Evolutionary conservation across 345 rosid species (phyloP).

Genomic region (Citrus unshiu): DNA sequence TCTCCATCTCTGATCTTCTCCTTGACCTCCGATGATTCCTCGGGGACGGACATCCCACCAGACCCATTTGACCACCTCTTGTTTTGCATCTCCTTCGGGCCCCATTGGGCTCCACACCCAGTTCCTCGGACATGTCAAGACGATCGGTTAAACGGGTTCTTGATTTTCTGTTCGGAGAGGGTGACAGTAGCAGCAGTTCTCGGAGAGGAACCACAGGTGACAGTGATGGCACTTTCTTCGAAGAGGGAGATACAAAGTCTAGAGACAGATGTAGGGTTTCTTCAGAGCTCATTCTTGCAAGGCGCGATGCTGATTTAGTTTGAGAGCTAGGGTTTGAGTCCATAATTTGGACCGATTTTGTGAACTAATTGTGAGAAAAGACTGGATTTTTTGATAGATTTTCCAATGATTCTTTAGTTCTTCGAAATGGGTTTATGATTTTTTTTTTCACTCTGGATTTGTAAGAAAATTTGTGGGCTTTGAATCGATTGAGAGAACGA

Average conservation of each 20-base stretch:
- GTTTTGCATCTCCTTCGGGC: constrained; percentile 53
- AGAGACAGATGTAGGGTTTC: constrained; percentile 34
- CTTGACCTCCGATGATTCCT: constrained; percentile 54
- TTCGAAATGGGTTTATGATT: neutral
- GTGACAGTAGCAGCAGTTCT: constrained; percentile 67
- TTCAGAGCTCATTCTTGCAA: constrained; percentile 38
- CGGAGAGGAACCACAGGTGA: constrained; percentile 47
- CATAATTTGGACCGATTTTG: constrained; percentile 24
- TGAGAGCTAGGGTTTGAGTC: constrained; percentile 41
- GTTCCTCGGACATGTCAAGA: constrained; percentile 60
- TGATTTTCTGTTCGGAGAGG: constrained; percentile 56
- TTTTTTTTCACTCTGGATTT: neutral
- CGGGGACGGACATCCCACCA: constrained; percentile 48
- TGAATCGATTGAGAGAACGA: constrained; percentile 6
- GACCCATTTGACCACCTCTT: constrained; percentile 47
- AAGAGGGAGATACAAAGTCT: constrained; percentile 44
- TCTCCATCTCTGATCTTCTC: constrained; percentile 61
- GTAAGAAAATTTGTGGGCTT: neutral
- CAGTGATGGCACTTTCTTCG: constrained; percentile 42
- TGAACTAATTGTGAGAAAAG: neutral
- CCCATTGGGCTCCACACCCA: constrained; percentile 34
- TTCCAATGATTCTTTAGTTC: neutral
- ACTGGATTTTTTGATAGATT: neutral
- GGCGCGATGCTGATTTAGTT: constrained; percentile 65
- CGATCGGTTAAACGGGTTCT: constrained; percentile 64